A percentile compares a stretch with the other conserved stretches of the same genome.
phyloP scores from a whole-genome alignment of 2,329 filamentous ascomycete species.

The Beauveria sp. region DNA sequence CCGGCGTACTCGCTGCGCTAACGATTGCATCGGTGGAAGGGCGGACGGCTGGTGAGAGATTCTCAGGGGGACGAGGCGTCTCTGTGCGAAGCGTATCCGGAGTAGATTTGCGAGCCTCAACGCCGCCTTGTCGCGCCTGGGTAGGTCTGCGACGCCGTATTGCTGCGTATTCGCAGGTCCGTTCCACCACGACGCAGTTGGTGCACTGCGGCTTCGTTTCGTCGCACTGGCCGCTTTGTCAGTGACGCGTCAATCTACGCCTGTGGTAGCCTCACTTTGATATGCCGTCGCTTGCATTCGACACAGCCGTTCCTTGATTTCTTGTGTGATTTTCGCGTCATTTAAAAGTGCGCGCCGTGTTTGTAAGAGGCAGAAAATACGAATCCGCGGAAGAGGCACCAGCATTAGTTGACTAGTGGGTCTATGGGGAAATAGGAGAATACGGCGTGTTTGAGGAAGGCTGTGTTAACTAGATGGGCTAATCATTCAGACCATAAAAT shows the following conservation, averaged over 20 bases:
- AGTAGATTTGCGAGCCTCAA: not conserved
- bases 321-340: slow-evolving; percentile 19
- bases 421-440: not conserved
- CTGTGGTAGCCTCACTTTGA: slow-evolving; percentile 19
- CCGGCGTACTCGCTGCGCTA: not conserved
- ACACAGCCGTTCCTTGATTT: slow-evolving; percentile 26
- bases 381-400: not conserved
- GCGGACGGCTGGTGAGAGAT: not conserved
- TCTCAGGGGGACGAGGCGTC: not conserved
- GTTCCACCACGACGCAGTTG: slow-evolving; percentile 20
- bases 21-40: not conserved
- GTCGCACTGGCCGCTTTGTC: slow-evolving; percentile 24
- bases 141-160: not conserved
- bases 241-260: not conserved
- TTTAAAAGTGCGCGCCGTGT: not conserved
- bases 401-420: not conserved
- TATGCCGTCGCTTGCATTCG: slow-evolving; percentile 27
- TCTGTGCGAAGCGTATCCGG: not conserved
- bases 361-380: not conserved
- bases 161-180: not conserved
- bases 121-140: not conserved
- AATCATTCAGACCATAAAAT: too few relatives aligned
- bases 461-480: too few relatives aligned
- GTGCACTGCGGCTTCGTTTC: slow-evolving; percentile 28
- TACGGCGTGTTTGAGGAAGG: not conserved